Percentiles rank a stretch among this genome's conserved stretches.
phyloP scores from a whole-genome alignment of 495 filamentous ascomycete species.

The Aspergillus baeticus region DNA sequence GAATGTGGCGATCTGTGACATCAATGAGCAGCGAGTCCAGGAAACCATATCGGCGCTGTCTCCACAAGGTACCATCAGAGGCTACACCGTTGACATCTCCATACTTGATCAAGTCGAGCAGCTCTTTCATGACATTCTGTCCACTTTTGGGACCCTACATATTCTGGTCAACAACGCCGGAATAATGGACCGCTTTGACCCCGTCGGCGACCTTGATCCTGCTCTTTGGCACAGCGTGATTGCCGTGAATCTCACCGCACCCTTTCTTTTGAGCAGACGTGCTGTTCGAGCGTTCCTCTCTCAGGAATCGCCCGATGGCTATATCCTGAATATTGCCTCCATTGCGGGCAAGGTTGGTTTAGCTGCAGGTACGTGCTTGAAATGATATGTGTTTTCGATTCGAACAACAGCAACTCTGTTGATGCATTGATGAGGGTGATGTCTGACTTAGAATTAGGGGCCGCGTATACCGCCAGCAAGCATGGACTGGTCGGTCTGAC shows the following conservation, averaged over 20 bases:
- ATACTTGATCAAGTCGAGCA: slow-evolving; percentile 28
- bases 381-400: no score
- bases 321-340: slow-evolving; percentile 41
- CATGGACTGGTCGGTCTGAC: slow-evolving; percentile 54
- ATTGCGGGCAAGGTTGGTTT: slow-evolving; percentile 34
- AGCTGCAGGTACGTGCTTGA: slow-evolving; percentile 33
- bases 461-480: slow-evolving; percentile 48
- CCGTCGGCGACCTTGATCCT: slow-evolving; percentile 49
- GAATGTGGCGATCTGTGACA: slow-evolving; percentile 45
- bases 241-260: slow-evolving; percentile 58
- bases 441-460: slow-evolving; percentile 36
- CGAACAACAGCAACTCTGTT: no score
- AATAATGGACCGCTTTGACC: slow-evolving; percentile 58
- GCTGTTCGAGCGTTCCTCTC: slow-evolving; percentile 48
- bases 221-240: slow-evolving; percentile 58
- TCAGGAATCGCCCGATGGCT: slow-evolving; percentile 26
- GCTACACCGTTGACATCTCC: slow-evolving; percentile 43
- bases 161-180: slow-evolving; percentile 46
- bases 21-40: slow-evolving; percentile 42
- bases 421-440: no score
- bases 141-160: slow-evolving; percentile 33
- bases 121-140: slow-evolving; percentile 35
- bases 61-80: slow-evolving; percentile 33
- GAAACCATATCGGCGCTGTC: slow-evolving; percentile 40
- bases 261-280: slow-evolving; percentile 51